Conservation (phyloP, 441 rosid species). For the Corymbia calophylla region DNA sequence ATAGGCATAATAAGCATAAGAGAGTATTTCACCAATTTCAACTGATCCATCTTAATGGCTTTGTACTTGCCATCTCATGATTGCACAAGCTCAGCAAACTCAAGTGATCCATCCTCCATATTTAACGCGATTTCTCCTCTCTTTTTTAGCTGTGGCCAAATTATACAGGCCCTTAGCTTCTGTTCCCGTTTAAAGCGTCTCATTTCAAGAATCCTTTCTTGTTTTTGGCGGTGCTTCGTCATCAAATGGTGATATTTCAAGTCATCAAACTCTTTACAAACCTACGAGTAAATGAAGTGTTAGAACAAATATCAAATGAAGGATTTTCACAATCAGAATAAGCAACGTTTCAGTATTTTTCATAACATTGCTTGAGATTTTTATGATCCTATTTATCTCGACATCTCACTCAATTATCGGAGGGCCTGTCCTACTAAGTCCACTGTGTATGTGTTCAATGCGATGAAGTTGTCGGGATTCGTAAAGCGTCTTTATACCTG, state of each 20-base stretch:
- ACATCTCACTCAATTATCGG: slow-evolving; percentile 38
- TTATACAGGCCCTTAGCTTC: slow-evolving; percentile 85
- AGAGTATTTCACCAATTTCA: neutral
- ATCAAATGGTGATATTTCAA: slow-evolving; percentile 68
- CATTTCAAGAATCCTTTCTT: slow-evolving; percentile 74
- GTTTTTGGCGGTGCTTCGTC: slow-evolving; percentile 80
- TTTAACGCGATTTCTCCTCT: slow-evolving; percentile 68
- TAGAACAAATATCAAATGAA: too few relatives aligned
- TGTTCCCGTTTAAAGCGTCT: slow-evolving; percentile 65
- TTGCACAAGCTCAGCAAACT: slow-evolving; percentile 85
- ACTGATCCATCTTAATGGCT: neutral
- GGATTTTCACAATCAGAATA: neutral
- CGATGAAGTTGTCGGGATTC: slow-evolving; percentile 82
- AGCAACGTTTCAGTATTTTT: neutral
- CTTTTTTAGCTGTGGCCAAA: slow-evolving; percentile 76
- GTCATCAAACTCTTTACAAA: slow-evolving; percentile 79
- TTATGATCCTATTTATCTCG: slow-evolving; percentile 65
- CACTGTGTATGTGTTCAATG: slow-evolving; percentile 36
- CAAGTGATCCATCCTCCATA: slow-evolving; percentile 61
- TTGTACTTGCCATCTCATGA: slow-evolving; percentile 66
- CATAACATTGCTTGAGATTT: slow-evolving; percentile 19
- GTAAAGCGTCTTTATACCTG: slow-evolving; percentile 12
- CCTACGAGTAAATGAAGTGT: slow-evolving; percentile 21
- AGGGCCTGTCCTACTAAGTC: neutral
- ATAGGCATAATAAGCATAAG: neutral